These are phyloP conservation scores for Arctostaphylos glauca DNA, from an alignment of 148 eudicot species.

Conservation along the genomic window DNA sequence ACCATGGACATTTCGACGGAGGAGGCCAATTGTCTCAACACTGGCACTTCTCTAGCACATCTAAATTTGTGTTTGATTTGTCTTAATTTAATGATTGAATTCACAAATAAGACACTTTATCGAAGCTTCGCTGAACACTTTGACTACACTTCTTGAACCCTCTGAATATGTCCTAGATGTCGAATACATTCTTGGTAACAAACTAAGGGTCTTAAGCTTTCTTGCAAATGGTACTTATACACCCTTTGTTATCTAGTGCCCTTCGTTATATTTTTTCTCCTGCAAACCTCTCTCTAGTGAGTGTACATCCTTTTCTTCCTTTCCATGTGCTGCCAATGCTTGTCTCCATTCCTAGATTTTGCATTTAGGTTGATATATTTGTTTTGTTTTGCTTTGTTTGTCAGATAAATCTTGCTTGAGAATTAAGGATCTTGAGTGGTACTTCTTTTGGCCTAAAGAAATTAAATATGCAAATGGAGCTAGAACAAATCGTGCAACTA, in stretches of 20 bases:
- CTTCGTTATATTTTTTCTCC: not conserved
- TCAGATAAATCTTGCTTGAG: conserved; percentile 42
- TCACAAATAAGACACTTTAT: too few relatives aligned
- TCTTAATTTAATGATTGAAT: too few relatives aligned
- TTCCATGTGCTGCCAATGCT: not conserved
- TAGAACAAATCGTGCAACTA: conserved; percentile 58
- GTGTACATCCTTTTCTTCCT: not conserved
- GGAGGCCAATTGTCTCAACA: too few relatives aligned
- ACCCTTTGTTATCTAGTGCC: not conserved
- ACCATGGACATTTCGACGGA: too few relatives aligned
- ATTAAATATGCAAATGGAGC: conserved; percentile 21
- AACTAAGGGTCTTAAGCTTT: too few relatives aligned
- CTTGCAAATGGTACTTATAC: too few relatives aligned
- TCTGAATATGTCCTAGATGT: too few relatives aligned
- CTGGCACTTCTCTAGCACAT: too few relatives aligned
- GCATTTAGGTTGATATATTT: not conserved
- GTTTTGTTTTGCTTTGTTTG: not conserved
- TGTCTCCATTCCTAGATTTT: not conserved
- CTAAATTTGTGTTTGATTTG: too few relatives aligned
- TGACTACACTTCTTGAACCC: too few relatives aligned
- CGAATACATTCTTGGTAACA: too few relatives aligned
- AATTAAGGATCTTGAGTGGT: conserved; percentile 69
- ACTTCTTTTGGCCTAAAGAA: conserved; percentile 24
- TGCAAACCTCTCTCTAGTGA: not conserved
- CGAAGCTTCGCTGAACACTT: too few relatives aligned